phyloP scores from a whole-genome alignment of 495 filamentous ascomycete genomes.

The Oidiodendron maius region DNA sequence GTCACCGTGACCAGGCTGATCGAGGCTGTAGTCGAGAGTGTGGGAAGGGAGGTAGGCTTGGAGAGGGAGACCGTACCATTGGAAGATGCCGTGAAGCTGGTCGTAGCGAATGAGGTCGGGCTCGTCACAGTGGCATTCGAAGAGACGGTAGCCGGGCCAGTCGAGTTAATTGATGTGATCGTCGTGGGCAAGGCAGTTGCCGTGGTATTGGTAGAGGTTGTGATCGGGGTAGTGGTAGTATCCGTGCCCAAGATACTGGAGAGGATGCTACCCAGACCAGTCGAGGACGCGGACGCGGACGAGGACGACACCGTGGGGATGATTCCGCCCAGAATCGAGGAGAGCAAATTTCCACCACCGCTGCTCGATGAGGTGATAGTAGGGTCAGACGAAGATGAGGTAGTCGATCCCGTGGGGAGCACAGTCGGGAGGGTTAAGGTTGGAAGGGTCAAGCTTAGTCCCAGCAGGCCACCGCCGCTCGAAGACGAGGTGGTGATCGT shows the following conservation, averaged over 20 bases:
- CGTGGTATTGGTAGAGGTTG: background rate
- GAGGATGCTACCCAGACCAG: conserved; percentile 16
- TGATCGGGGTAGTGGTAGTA: background rate
- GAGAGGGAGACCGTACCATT: conserved; percentile 14
- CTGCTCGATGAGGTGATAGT: background rate
- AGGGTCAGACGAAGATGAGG: background rate
- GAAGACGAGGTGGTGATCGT: background rate
- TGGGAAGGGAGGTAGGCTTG: background rate
- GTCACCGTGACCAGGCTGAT: background rate
- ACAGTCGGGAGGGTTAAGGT: background rate
- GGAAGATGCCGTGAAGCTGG: conserved; percentile 8
- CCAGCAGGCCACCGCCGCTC: background rate
- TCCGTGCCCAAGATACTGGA: conserved; percentile 8
- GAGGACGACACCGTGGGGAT: background rate
- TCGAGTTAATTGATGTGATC: conserved; percentile 5
- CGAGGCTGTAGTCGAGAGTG: conserved; percentile 2
- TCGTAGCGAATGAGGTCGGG: background rate
- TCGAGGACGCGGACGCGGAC: conserved; percentile 2
- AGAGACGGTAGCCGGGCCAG: conserved; percentile 3
- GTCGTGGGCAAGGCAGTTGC: too few species aligned
- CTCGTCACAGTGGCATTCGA: background rate
- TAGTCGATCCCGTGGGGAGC: background rate
- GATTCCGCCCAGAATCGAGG: background rate
- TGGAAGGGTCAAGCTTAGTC: background rate
- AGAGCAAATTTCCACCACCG: background rate